phyloP scores from a whole-genome alignment of 73 alveolate species.

The Symbiodinium pilosum region DNA sequence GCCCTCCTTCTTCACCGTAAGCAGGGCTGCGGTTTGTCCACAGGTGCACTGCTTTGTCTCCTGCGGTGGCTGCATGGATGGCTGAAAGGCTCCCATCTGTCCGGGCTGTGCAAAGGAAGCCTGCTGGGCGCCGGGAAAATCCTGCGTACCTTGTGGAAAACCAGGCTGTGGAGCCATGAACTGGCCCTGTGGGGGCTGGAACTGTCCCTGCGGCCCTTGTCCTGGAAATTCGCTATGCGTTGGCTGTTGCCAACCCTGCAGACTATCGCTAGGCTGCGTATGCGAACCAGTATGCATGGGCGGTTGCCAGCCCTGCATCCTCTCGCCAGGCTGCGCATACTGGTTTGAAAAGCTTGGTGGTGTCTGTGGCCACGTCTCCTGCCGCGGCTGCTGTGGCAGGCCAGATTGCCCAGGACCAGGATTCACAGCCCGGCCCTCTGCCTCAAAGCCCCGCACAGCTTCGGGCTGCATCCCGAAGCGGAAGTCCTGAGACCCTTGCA shows the following conservation, averaged over 20 bases:
- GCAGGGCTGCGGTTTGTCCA: conserved; percentile 22
- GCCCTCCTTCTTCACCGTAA: conserved; percentile 45
- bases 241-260: too few relatives aligned
- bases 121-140: too few relatives aligned
- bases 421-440: too few relatives aligned
- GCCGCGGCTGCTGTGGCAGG: background rate
- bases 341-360: background rate
- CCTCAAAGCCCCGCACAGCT: background rate
- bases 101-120: background rate
- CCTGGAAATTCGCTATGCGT: too few relatives aligned
- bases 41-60: conserved; percentile 28
- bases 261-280: too few relatives aligned
- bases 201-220: background rate
- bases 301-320: background rate
- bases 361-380: background rate
- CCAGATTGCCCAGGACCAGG: too few relatives aligned
- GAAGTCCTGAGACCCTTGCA: background rate
- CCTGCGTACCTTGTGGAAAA: too few relatives aligned
- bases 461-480: background rate
- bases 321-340: background rate
- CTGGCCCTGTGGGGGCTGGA: background rate
- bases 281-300: too few relatives aligned
- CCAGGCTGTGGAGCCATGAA: too few relatives aligned
- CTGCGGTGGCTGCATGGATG: background rate
- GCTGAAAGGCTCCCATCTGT: too few relatives aligned